Base-by-base conservation (phyloP, 441 rosid genomes). In the Geranium incanum region DNA sequence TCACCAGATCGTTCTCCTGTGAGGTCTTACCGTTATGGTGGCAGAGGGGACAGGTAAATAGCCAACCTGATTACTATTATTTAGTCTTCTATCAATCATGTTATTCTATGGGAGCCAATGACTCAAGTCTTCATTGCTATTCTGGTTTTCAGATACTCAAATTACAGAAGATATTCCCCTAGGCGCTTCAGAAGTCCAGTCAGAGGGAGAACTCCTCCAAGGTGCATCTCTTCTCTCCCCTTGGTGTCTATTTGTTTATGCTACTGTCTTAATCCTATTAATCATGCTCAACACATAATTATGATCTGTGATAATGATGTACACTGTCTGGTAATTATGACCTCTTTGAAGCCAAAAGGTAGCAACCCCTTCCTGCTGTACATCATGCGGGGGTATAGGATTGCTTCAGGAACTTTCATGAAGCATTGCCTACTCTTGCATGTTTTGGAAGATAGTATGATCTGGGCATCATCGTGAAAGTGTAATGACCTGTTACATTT, bases 1-100 rank as follows among this genome's bases (percentile, higher is more conserved):
- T 89, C 99, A 72, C 96, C 89, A 19, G 95, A 88, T 77, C 88
- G 91, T 43, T 88, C 98, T 77, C 91, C 96, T 38, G 83, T 84
- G 69, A 87, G 92, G 74, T 68, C 94, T 64, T 86, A 89, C 37
- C 96, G 91, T 23, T 87, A 87, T 1, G 69, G 89, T 74, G 83
- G 83, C 69, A 83, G 96, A 80, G 71, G 36, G 78, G 92, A 88
- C 81, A 90, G 97, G 97, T 92, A 78, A 55, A n/a, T 59, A 59
- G 23, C 11, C 11, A 59, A 6, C 36, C 33, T 18, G 33, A 45
- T 45, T 9, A 13, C 18, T 57, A 57, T 57, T 59, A 59, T 28
- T 28, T 28, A 28, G 33, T 28, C 3, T 28, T 59, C 7, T 2
- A 59, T 18, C 19, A 8, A 57, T 57, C 9, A 16, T n/a, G 52